Conservation (phyloP, 2,329 filamentous ascomycete genomes). For the Fusarium solani-melongenae region DNA sequence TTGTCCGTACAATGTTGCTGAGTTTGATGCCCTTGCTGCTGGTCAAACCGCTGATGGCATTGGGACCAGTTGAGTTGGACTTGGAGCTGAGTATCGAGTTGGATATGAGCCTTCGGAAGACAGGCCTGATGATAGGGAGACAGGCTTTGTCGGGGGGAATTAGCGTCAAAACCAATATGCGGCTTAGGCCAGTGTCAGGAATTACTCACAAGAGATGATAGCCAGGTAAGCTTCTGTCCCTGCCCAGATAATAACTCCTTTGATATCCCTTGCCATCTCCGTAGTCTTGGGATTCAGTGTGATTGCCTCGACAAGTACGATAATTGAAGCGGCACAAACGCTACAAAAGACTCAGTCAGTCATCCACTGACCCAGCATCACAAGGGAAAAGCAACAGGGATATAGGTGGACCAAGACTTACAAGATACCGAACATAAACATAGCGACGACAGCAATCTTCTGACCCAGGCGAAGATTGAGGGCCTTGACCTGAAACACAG, state of each 20-base stretch:
- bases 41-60: conserved; percentile 26
- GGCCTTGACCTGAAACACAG: conserved; percentile 29
- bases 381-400: neutral
- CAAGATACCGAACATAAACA: conserved; percentile 38
- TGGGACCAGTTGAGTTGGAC: conserved; percentile 17
- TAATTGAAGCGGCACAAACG: conserved; percentile 21
- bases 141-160: conserved; percentile 11
- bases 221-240: conserved; percentile 21
- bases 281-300: conserved; percentile 21
- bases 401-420: neutral
- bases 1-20: conserved; percentile 16
- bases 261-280: conserved; percentile 26
- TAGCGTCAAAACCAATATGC: neutral
- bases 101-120: conserved; percentile 18
- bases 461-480: conserved; percentile 22
- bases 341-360: neutral
- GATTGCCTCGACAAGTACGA: conserved; percentile 26
- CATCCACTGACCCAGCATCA: neutral
- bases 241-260: conserved; percentile 30
- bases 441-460: conserved; percentile 28
- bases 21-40: conserved; percentile 30
- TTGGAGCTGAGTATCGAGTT: conserved; percentile 21
- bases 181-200: neutral
- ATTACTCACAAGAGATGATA: conserved; percentile 30
- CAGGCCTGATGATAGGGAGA: conserved; percentile 23